These are phyloP conservation scores for Mytilinidion resinicola DNA, from an alignment of 495 filamentous ascomycete species.

Conservation along the genomic window DNA sequence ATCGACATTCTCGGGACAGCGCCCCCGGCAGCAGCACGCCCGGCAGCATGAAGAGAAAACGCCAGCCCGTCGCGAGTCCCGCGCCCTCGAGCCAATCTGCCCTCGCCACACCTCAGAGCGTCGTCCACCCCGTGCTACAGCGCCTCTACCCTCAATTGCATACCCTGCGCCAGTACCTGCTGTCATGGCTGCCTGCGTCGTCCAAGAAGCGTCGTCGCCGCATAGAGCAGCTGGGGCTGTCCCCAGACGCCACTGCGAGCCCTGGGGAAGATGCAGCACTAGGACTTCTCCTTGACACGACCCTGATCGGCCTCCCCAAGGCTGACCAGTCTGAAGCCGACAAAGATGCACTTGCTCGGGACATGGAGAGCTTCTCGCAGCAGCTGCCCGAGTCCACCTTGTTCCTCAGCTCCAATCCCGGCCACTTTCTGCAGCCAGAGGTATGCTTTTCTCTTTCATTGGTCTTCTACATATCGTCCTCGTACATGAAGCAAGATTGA, in stretches of 20 bases:
- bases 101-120: conserved; percentile 20
- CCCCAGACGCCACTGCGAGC: conserved; percentile 28
- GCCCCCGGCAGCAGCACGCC: no score
- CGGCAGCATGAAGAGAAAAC: conserved; percentile 28
- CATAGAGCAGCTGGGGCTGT: conserved; percentile 32
- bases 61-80: not conserved
- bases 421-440: conserved; percentile 43
- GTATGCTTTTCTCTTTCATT: conserved; percentile 34
- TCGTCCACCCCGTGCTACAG: conserved; percentile 61
- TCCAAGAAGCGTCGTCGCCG: conserved; percentile 49
- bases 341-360: conserved; percentile 37
- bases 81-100: conserved; percentile 20
- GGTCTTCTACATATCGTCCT: conserved; percentile 19
- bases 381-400: conserved; percentile 43
- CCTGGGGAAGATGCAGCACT: conserved; percentile 40
- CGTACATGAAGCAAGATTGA: not conserved
- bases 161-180: conserved; percentile 67
- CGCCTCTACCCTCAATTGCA: conserved; percentile 65
- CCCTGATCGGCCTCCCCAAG: conserved; percentile 51
- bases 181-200: conserved; percentile 45
- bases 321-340: conserved; percentile 31
- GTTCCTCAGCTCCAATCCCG: conserved; percentile 24
- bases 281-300: conserved; percentile 57
- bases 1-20: not conserved
- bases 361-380: conserved; percentile 63